These are phyloP conservation scores for Zygoascus meyerae DNA, from an alignment of 1,139 yeast species.

Conservation along the genomic window DNA sequence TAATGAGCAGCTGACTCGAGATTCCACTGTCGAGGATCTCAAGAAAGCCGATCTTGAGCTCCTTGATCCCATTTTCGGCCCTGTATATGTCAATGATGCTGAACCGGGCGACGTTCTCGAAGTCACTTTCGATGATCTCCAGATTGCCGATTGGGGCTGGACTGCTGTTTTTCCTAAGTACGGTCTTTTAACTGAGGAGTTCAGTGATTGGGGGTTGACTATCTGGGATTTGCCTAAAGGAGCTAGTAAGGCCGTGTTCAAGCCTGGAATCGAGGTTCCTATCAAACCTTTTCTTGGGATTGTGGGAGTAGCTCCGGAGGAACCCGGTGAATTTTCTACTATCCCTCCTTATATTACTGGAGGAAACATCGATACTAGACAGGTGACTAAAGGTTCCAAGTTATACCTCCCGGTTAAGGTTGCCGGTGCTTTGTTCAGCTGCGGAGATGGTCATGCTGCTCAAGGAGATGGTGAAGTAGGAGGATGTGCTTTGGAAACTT, in stretches of 20 bases:
- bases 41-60: constrained; percentile 11
- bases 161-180: constrained; percentile 17
- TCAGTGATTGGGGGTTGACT: constrained; percentile 12
- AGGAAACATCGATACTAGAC: constrained; percentile 17
- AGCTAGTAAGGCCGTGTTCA: constrained; percentile 13
- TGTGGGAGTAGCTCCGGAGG: constrained; percentile 17
- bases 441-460: constrained; percentile 19
- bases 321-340: constrained; percentile 14
- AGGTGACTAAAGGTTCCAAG: constrained; percentile 14
- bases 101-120: constrained; percentile 18
- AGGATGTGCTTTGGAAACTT: constrained; percentile 17
- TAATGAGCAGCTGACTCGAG: constrained; percentile 13
- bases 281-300: constrained; percentile 16
- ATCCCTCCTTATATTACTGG: constrained; percentile 18
- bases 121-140: constrained; percentile 15
- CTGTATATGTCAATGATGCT: constrained; percentile 16
- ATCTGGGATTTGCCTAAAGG: constrained; percentile 15
- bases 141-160: constrained; percentile 18
- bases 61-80: constrained; percentile 18
- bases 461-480: constrained; percentile 19
- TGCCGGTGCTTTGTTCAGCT: constrained; percentile 16
- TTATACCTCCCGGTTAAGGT: constrained; percentile 17
- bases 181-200: constrained; percentile 16
- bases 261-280: constrained; percentile 17
- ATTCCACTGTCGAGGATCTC: constrained; percentile 12